A percentile compares a stretch with the other conserved stretches of the same genome.
Evolutionary conservation across 2,329 filamentous ascomycete genomes (phyloP).

Genomic region (Pyrenophora tritici-repentis): DNA sequence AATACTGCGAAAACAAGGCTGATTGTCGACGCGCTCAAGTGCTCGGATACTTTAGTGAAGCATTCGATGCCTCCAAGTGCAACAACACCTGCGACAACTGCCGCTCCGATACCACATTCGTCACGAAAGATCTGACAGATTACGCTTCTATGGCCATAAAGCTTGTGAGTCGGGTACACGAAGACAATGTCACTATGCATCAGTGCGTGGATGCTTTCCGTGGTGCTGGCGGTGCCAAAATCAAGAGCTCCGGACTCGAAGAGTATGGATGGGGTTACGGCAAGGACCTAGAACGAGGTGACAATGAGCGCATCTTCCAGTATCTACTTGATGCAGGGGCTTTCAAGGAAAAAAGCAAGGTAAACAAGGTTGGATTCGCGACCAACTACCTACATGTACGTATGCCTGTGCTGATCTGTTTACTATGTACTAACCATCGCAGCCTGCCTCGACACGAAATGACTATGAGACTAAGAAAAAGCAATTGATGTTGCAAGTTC

Average conservation of each 20-base stretch:
- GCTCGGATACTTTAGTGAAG: constrained; percentile 91
- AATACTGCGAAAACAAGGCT: constrained; percentile 86
- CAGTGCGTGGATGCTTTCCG: constrained; percentile 85
- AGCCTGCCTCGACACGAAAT: constrained; percentile 51
- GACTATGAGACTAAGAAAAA: constrained; percentile 49
- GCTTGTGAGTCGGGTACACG: constrained; percentile 65
- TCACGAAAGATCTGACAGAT: constrained; percentile 75
- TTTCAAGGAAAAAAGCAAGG: constrained; percentile 70
- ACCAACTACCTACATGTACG: constrained; percentile 73
- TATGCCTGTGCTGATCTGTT: constrained; percentile 4
- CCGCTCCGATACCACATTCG: constrained; percentile 70
- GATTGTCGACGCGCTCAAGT: constrained; percentile 89
- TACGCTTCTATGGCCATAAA: constrained; percentile 73
- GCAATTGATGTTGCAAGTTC: constrained; percentile 59
- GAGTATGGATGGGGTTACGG: constrained; percentile 68
- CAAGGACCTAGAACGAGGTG: constrained; percentile 70
- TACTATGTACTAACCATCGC: constrained; percentile 21
- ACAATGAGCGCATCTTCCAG: constrained; percentile 84
- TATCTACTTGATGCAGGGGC: constrained; percentile 74
- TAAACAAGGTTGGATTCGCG: constrained; percentile 69
- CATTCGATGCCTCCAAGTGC: constrained; percentile 74
- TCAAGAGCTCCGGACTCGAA: constrained; percentile 58
- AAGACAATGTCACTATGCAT: constrained; percentile 64
- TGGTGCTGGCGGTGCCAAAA: constrained; percentile 67
- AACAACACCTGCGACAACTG: constrained; percentile 86